A percentile compares a stretch with the other conserved stretches of the same genome.
phyloP scores from a whole-genome alignment of 768 basidiomycete species.

The Mycena belliarum region DNA sequence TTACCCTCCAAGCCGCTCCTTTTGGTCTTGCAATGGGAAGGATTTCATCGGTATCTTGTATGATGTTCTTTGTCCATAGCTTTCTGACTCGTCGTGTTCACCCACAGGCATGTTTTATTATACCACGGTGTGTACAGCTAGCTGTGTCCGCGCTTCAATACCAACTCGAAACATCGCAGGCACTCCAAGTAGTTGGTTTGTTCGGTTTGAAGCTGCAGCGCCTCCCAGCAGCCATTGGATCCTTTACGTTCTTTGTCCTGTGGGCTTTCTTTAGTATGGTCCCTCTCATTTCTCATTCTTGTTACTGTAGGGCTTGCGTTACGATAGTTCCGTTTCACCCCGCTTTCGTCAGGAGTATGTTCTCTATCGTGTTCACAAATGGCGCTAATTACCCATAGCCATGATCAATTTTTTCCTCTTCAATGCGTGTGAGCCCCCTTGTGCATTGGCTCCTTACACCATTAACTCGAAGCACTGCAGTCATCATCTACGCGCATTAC shows the following conservation, averaged over 20 bases:
- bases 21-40: conserved; percentile 38
- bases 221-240: conserved; percentile 62
- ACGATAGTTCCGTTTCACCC: conserved; percentile 18
- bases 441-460: background rate
- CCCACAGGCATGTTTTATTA: conserved; percentile 43
- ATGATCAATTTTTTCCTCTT: conserved; percentile 77
- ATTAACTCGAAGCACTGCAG: conserved; percentile 27
- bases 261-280: conserved; percentile 26
- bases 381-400: conserved; percentile 33
- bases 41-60: conserved; percentile 40
- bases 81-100: background rate
- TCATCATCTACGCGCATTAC: conserved; percentile 78
- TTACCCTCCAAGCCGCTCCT: conserved; percentile 29
- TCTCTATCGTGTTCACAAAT: background rate
- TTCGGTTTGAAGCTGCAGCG: conserved; percentile 72
- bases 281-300: background rate
- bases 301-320: conserved; percentile 5
- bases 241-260: conserved; percentile 56
- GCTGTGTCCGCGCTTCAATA: no score
- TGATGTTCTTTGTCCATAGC: no score
- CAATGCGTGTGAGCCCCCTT: conserved; percentile 52
- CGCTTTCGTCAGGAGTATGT: conserved; percentile 5
- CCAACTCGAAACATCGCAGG: conserved; percentile 29
- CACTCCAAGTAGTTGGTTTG: conserved; percentile 65
- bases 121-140: conserved; percentile 46